These are phyloP conservation scores for Zalaria obscura DNA, from an alignment of 2,329 filamentous ascomycete species.

Conservation along the genomic window DNA sequence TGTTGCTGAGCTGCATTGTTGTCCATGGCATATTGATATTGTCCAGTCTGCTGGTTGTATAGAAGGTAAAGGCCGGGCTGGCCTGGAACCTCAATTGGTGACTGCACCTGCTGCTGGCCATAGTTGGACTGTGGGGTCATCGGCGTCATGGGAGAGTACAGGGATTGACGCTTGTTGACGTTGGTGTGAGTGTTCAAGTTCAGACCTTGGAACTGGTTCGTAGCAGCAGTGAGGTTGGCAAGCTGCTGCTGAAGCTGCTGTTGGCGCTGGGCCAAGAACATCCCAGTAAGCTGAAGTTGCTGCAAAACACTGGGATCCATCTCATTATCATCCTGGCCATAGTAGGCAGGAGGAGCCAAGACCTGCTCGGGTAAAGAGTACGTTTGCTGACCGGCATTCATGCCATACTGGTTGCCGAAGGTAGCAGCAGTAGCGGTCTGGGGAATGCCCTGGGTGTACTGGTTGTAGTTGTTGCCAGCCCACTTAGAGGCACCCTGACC, in stretches of 20 bases:
- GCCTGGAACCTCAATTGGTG: slow-evolving; percentile 48
- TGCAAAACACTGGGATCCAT: slow-evolving; percentile 81
- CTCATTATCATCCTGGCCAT: slow-evolving; percentile 54
- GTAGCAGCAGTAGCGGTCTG: slow-evolving; percentile 45
- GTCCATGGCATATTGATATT: slow-evolving; percentile 69
- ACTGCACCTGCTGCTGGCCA: slow-evolving; percentile 51
- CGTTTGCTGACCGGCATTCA: slow-evolving; percentile 36
- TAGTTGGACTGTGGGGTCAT: slow-evolving; percentile 44
- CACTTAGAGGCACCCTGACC: slow-evolving; percentile 34
- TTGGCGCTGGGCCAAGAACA: slow-evolving; percentile 88
- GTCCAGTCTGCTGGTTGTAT: slow-evolving; percentile 74
- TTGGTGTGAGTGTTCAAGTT: slow-evolving; percentile 38
- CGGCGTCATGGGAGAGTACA: slow-evolving; percentile 26
- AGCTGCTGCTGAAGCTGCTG: slow-evolving; percentile 91
- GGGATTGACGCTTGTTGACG: slow-evolving; percentile 11
- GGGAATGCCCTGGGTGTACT: slow-evolving; percentile 33
- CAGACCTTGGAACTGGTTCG: slow-evolving; percentile 69
- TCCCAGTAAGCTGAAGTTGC: slow-evolving; percentile 78
- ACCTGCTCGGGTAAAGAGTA: slow-evolving; percentile 74
- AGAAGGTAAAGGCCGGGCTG: slow-evolving; percentile 69
- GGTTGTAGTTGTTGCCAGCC: slow-evolving; percentile 25
- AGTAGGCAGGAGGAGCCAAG: slow-evolving; percentile 67
- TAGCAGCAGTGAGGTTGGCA: slow-evolving; percentile 65
- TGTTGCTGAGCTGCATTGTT: slow-evolving; percentile 40
- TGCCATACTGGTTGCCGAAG: slow-evolving; percentile 27